Base-by-base conservation (phyloP, 805 yeast genomes). In the Lipomyces orientalis region DNA sequence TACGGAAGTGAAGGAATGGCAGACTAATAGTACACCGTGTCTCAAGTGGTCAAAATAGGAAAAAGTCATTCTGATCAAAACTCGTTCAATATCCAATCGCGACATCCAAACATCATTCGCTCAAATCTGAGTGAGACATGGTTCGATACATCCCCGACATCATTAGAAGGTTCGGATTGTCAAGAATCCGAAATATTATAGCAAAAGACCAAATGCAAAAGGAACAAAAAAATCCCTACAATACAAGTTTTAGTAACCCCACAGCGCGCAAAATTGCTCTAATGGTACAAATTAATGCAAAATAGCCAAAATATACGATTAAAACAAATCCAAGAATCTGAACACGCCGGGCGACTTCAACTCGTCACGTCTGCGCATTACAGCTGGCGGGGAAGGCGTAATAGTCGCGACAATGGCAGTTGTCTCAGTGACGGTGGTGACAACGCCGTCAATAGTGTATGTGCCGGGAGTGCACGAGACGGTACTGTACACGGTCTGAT, bases 301-400 rank as follows among this genome's bases (percentile, higher is more conserved):
- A 51, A 29, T 4, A 19, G 33, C 8, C 37, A 22, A 25, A 56
- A n/a, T 25, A 46, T 31, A 49, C 25, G 63, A 70, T 52, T 60
- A 69, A 29, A 78, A 69, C 52, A 77, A 61, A 51, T 76, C 71
- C 54, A 76, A 68, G 43, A 75, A 69, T 37, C 98, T 97, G 77
- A 90, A 89, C 3, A 83, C 82, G 68, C 98, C 97, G 33, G 97
- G 93, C 12, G 76, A 74, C 77, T 93, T 93, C 98, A 97, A 93
- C 79, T 79, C 83, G 78, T 93, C 58, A 16, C 68, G 63, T 29
- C 54, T 58, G 25, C n/a, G 55, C 6, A 61, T 56, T 7, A 51
- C 56, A 55, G 55, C 57, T 5, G 67, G 57, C n/a, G 66, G 55
- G 93, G 58, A 97, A 97, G 55, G 75, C 61, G 74, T 77, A 76